Evolutionary conservation across 495 filamentous ascomycete species (phyloP).

Genomic region (Aspergillus panamensis): DNA sequence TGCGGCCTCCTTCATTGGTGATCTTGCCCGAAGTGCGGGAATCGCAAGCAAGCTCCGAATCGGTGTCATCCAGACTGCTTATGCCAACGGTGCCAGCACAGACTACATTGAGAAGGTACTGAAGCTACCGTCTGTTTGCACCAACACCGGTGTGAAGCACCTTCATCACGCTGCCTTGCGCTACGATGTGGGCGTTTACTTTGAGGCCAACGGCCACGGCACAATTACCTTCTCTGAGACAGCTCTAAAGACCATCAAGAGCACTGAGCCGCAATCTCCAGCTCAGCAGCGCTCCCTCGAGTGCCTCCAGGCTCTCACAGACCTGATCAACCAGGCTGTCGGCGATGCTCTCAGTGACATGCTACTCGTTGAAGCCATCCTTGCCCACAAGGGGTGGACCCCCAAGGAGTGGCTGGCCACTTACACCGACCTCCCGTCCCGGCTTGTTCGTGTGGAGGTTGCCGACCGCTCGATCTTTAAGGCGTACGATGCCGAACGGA

Average conservation of each 20-base stretch:
- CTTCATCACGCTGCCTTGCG: constrained; percentile 90
- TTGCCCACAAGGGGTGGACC: constrained; percentile 91
- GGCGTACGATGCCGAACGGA: constrained; percentile 87
- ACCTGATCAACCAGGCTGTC: constrained; percentile 96
- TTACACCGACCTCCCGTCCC: constrained; percentile 93
- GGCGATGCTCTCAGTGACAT: constrained; percentile 95
- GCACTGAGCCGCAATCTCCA: constrained; percentile 79
- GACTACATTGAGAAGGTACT: constrained; percentile 84
- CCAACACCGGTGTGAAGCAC: constrained; percentile 93
- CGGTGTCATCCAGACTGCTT: constrained; percentile 94
- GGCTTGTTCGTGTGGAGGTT: constrained; percentile 89
- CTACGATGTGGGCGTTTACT: constrained; percentile 95
- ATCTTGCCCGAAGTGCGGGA: constrained; percentile 75
- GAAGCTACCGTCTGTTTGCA: constrained; percentile 87
- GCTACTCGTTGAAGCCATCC: constrained; percentile 91
- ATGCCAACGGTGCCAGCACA: constrained; percentile 95
- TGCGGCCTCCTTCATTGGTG: constrained; percentile 88
- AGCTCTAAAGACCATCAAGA: constrained; percentile 71
- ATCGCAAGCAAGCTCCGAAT: constrained; percentile 76
- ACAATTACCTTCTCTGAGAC: constrained; percentile 89
- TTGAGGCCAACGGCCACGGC: constrained; percentile 97
- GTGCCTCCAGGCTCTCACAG: constrained; percentile 72
- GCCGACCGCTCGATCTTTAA: constrained; percentile 81
- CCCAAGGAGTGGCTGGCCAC: constrained; percentile 88
- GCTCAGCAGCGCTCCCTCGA: constrained; percentile 83